Evolutionary conservation across 495 filamentous ascomycete species (phyloP).

Genomic region (Darksidea phi): DNA sequence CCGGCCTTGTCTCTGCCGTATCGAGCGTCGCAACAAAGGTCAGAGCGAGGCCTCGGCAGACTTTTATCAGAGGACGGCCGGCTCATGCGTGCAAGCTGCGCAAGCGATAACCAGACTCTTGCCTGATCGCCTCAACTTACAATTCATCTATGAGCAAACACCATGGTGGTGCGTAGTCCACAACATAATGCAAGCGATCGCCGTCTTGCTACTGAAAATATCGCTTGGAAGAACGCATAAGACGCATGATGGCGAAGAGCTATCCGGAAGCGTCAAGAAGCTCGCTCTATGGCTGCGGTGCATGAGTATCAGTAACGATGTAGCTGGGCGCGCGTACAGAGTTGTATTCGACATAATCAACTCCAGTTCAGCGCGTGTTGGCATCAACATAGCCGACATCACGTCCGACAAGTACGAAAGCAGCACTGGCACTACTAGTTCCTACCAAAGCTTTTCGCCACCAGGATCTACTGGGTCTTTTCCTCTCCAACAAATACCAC

Average conservation of each 20-base stretch:
- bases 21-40: conserved; percentile 6
- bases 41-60: conserved; percentile 2
- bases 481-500: too few species aligned
- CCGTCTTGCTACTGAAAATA: conserved; percentile 27
- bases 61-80: conserved; percentile 10
- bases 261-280: conserved; percentile 1
- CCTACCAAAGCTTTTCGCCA: too few species aligned
- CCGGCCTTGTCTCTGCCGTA: conserved; percentile 15
- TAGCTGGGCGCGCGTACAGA: conserved; percentile 2
- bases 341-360: conserved; percentile 3
- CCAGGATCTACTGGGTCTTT: too few species aligned
- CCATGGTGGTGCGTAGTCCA: conserved; percentile 30
- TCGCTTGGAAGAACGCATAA: not conserved
- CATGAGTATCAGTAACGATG: conserved; percentile 1
- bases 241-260: not conserved
- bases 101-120: not conserved
- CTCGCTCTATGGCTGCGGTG: conserved; percentile 14
- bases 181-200: conserved; percentile 31
- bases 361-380: not conserved
- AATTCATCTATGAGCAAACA: conserved; percentile 2
- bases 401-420: not conserved
- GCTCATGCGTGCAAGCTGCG: conserved; percentile 14
- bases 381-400: not conserved
- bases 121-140: not conserved
- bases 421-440: too few species aligned